phyloP scores from a whole-genome alignment of 371 early-diverging fungal genomes.

The Umbelopsis sp. region DNA sequence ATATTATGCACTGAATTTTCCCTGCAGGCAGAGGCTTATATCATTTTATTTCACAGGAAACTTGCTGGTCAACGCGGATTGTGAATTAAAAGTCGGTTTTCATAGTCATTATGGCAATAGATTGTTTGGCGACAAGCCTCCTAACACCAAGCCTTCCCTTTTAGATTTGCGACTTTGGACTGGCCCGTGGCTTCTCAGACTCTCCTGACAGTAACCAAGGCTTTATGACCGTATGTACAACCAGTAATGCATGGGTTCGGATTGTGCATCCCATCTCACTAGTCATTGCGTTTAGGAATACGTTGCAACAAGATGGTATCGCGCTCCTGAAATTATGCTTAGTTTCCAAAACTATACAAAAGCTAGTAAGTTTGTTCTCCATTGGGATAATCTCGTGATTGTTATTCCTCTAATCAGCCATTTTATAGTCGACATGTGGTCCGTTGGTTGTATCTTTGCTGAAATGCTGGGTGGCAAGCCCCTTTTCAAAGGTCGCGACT shows the following conservation, averaged over 20 bases:
- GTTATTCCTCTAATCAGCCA: neutral
- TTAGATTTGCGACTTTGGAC: constrained; percentile 93
- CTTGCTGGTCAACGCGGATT: constrained; percentile 96
- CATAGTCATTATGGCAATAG: neutral
- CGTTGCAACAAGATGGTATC: constrained; percentile 98
- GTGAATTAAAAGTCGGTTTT: constrained; percentile 78
- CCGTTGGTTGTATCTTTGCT: constrained; percentile 97
- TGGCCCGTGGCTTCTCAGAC: constrained; percentile 89
- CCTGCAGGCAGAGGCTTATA: neutral
- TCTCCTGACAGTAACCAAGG: constrained; percentile 83
- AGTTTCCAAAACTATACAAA: constrained; percentile 93
- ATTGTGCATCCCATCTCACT: neutral
- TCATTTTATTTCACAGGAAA: constrained; percentile 54
- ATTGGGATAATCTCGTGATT: neutral
- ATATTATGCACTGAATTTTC: neutral
- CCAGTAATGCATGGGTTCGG: neutral
- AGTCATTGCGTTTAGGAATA: constrained; percentile 63
- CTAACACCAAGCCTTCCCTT: neutral
- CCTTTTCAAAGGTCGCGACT: constrained; percentile 90
- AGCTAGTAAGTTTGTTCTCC: constrained; percentile 73
- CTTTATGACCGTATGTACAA: constrained; percentile 75
- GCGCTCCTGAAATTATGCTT: constrained; percentile 98
- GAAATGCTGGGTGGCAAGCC: constrained; percentile 93
- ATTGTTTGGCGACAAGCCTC: neutral
- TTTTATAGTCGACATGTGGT: constrained; percentile 92